Evolutionary conservation across 2,329 filamentous ascomycete genomes (phyloP), one percentile per base, ranked within the genome.

Genomic region (Claviceps sp.): DNA sequence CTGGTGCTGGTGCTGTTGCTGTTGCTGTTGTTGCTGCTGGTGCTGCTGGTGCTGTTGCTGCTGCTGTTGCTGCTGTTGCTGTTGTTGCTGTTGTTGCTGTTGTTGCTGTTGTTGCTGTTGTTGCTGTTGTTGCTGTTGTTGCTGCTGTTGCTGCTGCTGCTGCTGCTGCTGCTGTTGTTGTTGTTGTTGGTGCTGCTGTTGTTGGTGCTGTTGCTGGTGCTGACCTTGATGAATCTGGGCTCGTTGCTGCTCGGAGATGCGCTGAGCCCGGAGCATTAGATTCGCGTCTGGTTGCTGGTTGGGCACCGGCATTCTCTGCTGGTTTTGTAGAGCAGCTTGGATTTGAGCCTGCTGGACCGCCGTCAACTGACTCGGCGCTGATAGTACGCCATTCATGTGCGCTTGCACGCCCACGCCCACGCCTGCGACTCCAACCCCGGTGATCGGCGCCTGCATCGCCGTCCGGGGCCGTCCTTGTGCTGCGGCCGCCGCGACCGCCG

Each of bases 311-410:
- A 87, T 76, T 51, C 83, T 77, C 50, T 79, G 74, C 55, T 84
- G 77, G 5, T 70, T 71, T 55, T 77, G 71, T 57, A 70, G 58
- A 16, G 75, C 74, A 14, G 53, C 53, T 59, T 85, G 82, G 70
- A 88, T 76, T 57, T 85, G 85, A 23, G 84, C 82, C 62, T 86
- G 83, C 39, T 82, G 80, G 23, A 86, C 74, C 45, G 78, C 77
- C 53, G 79, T 80, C 71, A 86, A 77, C 43, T 79, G 76, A 61
- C 80, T 74, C 2, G 71, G 79, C 26, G 70, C 76, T 53, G 71
- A 73, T 45, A 72, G 76, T 55, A 67, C 76, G 50, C 69, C 74
- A 55, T 65, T 66, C 66, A 77, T 72, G 62, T 73, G 79, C n/a
- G 68, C 66, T 44, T 70, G 67, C 8, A 74, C 66, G 8, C 64